Percentiles rank a stretch among this genome's conserved stretches.
Conservation (phyloP, 495 filamentous ascomycete genomes). For the Chlorociboria aeruginascens region DNA sequence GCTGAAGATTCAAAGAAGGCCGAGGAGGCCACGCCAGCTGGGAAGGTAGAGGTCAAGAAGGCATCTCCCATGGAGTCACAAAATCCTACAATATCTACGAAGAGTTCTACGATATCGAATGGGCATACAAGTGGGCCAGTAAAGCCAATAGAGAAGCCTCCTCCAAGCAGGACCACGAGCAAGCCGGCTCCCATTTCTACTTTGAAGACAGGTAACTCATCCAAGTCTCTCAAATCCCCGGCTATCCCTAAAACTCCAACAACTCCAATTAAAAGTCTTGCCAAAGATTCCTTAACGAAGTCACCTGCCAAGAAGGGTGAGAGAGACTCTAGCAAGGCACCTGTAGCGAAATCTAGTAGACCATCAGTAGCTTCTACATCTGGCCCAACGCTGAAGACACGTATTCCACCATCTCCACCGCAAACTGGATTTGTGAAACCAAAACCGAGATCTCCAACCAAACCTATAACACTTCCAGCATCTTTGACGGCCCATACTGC, state of each 20-base stretch:
- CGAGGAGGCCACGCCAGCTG: conserved; percentile 1
- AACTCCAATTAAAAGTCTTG: conserved; percentile 5
- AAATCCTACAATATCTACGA: no score
- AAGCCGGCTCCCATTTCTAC: conserved; percentile 32
- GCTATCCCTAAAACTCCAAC: conserved; percentile 19
- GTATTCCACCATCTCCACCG: conserved; percentile 24
- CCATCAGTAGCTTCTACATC: conserved; percentile 21
- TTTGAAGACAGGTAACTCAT: conserved; percentile 22
- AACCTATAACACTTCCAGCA: conserved; percentile 45
- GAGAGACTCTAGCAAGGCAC: conserved; percentile 7
- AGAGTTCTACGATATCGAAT: not conserved
- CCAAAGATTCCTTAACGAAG: conserved; percentile 2
- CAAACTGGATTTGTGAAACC: conserved; percentile 41
- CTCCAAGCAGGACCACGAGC: conserved; percentile 24
- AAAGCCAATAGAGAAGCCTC: conserved; percentile 15
- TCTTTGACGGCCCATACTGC: conserved; percentile 52
- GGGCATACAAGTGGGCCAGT: conserved; percentile 14
- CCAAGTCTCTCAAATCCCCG: conserved; percentile 18
- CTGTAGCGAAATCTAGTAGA: conserved; percentile 4
- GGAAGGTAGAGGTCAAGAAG: conserved; percentile 8
- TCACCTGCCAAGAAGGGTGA: conserved; percentile 6
- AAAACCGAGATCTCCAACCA: conserved; percentile 52
- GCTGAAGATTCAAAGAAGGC: not conserved
- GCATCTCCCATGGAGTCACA: not conserved
- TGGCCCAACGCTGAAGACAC: conserved; percentile 25